Conservation (phyloP, 2,329 filamentous ascomycete genomes). For the Fusarium sp. region DNA sequence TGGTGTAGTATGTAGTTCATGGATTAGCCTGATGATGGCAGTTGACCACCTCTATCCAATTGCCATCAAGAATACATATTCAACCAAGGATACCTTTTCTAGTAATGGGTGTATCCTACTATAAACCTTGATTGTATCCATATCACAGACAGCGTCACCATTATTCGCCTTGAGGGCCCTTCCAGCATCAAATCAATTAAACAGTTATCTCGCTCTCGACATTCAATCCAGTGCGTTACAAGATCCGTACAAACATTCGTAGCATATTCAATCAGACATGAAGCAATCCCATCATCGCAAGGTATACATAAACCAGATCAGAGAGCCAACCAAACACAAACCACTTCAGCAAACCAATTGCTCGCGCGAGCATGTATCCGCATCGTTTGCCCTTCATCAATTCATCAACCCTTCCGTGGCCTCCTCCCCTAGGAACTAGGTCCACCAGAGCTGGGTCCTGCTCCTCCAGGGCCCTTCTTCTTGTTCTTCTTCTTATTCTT, state of each 20-base stretch:
- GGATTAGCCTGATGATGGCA: not conserved
- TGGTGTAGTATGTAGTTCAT: not conserved
- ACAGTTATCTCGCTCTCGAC: not conserved
- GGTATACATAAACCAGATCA: not conserved
- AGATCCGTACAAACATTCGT: constrained; percentile 5
- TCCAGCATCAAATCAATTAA: not conserved
- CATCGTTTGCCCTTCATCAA: not conserved
- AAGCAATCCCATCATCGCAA: not conserved
- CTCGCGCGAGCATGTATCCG: not conserved
- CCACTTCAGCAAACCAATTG: not conserved
- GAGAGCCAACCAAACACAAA: not conserved
- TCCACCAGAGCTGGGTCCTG: constrained; percentile 15
- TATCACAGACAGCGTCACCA: not conserved
- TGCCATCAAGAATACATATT: not conserved
- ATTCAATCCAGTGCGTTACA: not conserved
- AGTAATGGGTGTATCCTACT: not conserved
- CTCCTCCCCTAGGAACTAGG: constrained; percentile 21
- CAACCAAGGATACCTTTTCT: not conserved
- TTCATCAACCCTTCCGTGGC: not conserved
- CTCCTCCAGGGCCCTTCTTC: constrained; percentile 37
- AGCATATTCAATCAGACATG: not conserved
- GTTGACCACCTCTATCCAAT: not conserved
- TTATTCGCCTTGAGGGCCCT: not conserved
- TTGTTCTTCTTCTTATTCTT: constrained; percentile 45
- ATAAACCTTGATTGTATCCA: not conserved